Evolutionary conservation across 2,329 filamentous ascomycete species (phyloP), one percentile per base, ranked within the genome.

Genomic region (Thyridium curvatum): DNA sequence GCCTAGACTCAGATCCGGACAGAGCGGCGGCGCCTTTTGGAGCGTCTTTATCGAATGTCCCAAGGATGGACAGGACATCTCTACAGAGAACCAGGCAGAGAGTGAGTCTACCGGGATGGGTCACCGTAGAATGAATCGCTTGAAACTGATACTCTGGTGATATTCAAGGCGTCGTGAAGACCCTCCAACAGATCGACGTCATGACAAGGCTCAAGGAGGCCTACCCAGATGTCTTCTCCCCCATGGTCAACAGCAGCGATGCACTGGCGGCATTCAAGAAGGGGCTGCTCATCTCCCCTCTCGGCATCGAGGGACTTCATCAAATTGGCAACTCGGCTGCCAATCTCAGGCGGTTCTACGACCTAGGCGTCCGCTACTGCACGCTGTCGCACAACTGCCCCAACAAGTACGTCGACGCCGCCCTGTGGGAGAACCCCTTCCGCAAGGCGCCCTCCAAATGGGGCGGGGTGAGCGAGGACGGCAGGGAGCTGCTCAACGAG

Each of bases 371-470:
- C 5, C 81, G 88, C 36, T 96, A 96, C 53, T 82, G 83, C 14
- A 96, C 90, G 0, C 67, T 97, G 13, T 95, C 87, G 2, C 91
- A 94, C 68, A 94, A 94, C 60, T 96, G 90, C 63, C 86, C 94
- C 60, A 97, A 95, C 62, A 75, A 71, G 36, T 96, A 85, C 59
- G 88, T 89, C 35, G 91, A 96, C 57, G 85, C 89, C 4, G 90
- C 90, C 3, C 61, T 93, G 6, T 68, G 71, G 49, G 69, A 83
- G 44, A 58, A 65, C 21, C 72, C 75, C 2, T 49, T 67, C 12
- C 54, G 64, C 48, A 61, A 66, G 59, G 69, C 76, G 42, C 59
- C 73, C 38, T 77, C 84, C 0, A 65, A 74, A 40, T 86, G 82
- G 77, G 66, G 73, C 38, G 91, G 91, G 3, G 70, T 97, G 2